Evolutionary conservation across 1,139 yeast species (phyloP).

Genomic region (Blastobotrys arbuscula): DNA sequence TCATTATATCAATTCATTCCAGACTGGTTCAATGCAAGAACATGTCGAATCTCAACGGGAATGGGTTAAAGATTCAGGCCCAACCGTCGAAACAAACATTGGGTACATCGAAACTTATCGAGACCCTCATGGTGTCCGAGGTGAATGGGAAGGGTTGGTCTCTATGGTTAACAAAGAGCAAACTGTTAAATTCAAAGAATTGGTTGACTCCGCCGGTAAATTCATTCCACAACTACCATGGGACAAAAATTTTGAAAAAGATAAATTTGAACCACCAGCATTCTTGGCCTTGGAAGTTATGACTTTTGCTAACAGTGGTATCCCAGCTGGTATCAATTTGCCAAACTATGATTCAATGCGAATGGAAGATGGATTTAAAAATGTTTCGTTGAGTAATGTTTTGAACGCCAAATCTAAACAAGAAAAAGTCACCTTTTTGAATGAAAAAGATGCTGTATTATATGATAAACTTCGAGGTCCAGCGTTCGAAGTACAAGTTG

Average conservation of each 20-base stretch:
- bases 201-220: constrained; percentile 61
- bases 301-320: constrained; percentile 84
- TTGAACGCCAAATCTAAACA: constrained; percentile 66
- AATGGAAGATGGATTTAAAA: constrained; percentile 76
- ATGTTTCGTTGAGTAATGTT: constrained; percentile 83
- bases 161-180: constrained; percentile 90
- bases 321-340: constrained; percentile 89
- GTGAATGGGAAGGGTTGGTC: constrained; percentile 90
- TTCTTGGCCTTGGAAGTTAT: constrained; percentile 84
- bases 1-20: constrained; percentile 62
- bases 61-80: constrained; percentile 86
- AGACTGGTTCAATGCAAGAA: constrained; percentile 78
- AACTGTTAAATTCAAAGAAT: constrained; percentile 67
- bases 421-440: constrained; percentile 66
- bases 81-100: constrained; percentile 76
- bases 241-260: constrained; percentile 71
- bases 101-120: constrained; percentile 91
- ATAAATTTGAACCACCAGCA: constrained; percentile 84
- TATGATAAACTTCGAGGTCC: constrained; percentile 72
- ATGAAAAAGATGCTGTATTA: constrained; percentile 45
- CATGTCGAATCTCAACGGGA: constrained; percentile 78
- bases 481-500: constrained; percentile 88
- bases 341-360: constrained; percentile 90
- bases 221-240: constrained; percentile 71
- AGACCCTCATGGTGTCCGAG: constrained; percentile 87